These are phyloP conservation scores for Cladosporium sphaerospermum DNA, from an alignment of 2,329 filamentous ascomycete genomes.

Conservation along the genomic window DNA sequence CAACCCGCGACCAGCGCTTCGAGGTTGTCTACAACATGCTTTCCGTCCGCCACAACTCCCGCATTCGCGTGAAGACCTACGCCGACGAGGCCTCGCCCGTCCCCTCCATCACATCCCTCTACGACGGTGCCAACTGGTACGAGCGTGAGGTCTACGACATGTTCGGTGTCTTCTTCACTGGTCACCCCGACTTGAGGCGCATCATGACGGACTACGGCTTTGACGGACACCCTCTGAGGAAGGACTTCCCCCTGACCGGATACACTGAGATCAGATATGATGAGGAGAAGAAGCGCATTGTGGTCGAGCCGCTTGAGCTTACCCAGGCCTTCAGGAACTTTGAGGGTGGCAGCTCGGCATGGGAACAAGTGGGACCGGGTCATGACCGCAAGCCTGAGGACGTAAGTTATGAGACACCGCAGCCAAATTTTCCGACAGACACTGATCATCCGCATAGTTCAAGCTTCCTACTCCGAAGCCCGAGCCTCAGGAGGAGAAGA, in stretches of 20 bases:
- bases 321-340: slow-evolving; percentile 99
- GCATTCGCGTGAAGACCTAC: slow-evolving; percentile 97
- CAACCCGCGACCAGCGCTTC: slow-evolving; percentile 90
- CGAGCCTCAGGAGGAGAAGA: slow-evolving; percentile 88
- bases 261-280: slow-evolving; percentile 98
- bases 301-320: slow-evolving; percentile 93
- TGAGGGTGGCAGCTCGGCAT: slow-evolving; percentile 60
- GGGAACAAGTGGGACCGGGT: slow-evolving; percentile 66
- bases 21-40: slow-evolving; percentile 98
- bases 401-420: slow-evolving; percentile 35
- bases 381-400: slow-evolving; percentile 70
- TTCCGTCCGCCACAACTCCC: slow-evolving; percentile 90
- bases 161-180: slow-evolving; percentile 94
- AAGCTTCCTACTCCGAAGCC: slow-evolving; percentile 94
- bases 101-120: slow-evolving; percentile 77
- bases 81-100: slow-evolving; percentile 93
- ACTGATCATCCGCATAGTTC: slow-evolving; percentile 50
- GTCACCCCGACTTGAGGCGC: slow-evolving; percentile 87
- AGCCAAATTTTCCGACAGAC: background rate
- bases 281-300: slow-evolving; percentile 99
- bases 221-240: slow-evolving; percentile 92
- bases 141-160: slow-evolving; percentile 97
- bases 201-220: slow-evolving; percentile 99
- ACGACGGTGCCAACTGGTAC: slow-evolving; percentile 97
- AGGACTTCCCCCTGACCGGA: slow-evolving; percentile 95